phyloP scores from a whole-genome alignment of 768 basidiomycete species.

The Lentinus brumalis region DNA sequence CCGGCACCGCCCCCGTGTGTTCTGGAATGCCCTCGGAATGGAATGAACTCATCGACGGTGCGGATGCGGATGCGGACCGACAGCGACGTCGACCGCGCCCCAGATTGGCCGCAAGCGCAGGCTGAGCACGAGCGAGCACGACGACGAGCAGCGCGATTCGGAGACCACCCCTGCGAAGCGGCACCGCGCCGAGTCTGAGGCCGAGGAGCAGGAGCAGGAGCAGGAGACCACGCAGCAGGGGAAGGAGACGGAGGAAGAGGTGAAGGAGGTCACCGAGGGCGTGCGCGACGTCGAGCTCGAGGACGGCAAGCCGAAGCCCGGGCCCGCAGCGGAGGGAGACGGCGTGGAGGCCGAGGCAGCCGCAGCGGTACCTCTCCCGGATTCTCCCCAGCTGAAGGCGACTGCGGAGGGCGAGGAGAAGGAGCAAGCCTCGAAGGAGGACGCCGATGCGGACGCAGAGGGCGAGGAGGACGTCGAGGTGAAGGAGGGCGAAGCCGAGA shows the following conservation, averaged over 20 bases:
- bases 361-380: conserved; percentile 41
- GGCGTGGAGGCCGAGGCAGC: conserved; percentile 19
- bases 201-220: conserved; percentile 31
- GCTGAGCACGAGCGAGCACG: conserved; percentile 48
- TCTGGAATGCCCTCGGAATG: neutral
- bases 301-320: conserved; percentile 30
- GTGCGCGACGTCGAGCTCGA: conserved; percentile 70
- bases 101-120: conserved; percentile 69
- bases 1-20: no score
- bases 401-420: conserved; percentile 5
- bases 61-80: neutral
- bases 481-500: neutral
- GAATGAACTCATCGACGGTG: neutral
- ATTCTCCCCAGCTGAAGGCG: conserved; percentile 35
- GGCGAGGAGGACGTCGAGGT: neutral
- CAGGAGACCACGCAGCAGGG: conserved; percentile 21
- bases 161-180: conserved; percentile 42
- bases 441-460: conserved; percentile 3
- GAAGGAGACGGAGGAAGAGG: conserved; percentile 42
- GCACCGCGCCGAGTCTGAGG: conserved; percentile 44
- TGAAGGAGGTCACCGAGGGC: conserved; percentile 72
- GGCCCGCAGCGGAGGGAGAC: neutral
- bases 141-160: conserved; percentile 34
- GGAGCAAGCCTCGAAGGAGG: conserved; percentile 14
- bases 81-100: conserved; percentile 78